Percentiles rank a stretch among this genome's conserved stretches.
Evolutionary conservation across 352 stramenopile genomes (phyloP).

Genomic region (Globisporangium parvum): DNA sequence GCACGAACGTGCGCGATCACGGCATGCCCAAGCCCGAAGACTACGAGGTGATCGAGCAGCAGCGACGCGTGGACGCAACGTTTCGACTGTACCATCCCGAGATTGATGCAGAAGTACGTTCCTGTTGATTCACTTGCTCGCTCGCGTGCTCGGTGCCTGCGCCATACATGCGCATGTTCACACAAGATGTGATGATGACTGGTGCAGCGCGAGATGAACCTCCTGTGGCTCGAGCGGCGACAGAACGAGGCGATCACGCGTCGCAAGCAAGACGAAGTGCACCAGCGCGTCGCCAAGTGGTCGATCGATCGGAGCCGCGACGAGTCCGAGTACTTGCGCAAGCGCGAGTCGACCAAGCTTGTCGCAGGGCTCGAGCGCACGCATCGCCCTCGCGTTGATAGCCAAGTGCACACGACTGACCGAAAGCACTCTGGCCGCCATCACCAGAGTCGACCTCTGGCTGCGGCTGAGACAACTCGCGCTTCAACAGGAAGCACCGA

Average conservation of each 20-base stretch:
- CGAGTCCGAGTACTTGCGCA: slow-evolving; percentile 58
- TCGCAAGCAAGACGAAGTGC: slow-evolving; percentile 43
- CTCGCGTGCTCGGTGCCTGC: not conserved
- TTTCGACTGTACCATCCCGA: slow-evolving; percentile 58
- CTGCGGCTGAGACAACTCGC: not conserved
- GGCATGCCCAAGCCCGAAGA: slow-evolving; percentile 14
- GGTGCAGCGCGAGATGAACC: slow-evolving; percentile 54
- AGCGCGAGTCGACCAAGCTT: slow-evolving; percentile 53
- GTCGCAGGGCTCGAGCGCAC: slow-evolving; percentile 40
- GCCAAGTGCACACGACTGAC: not conserved
- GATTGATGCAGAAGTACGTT: slow-evolving; percentile 50
- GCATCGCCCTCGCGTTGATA: slow-evolving; percentile 16
- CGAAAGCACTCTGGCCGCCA: not conserved
- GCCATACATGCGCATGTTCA: not conserved
- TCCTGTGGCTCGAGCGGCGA: slow-evolving; percentile 54
- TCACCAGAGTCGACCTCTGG: not conserved
- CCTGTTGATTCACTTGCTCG: not conserved
- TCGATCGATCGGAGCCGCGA: slow-evolving; percentile 57
- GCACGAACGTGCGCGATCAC: not conserved
- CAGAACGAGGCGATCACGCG: slow-evolving; percentile 37
- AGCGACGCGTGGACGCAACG: slow-evolving; percentile 33
- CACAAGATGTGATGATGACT: not conserved
- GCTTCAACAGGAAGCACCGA: not conserved
- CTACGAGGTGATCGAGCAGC: slow-evolving; percentile 15
- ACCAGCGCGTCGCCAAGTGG: slow-evolving; percentile 45